These are phyloP conservation scores for Pyricularia sp. DNA, from an alignment of 2,329 filamentous ascomycete genomes.

Conservation along the genomic window DNA sequence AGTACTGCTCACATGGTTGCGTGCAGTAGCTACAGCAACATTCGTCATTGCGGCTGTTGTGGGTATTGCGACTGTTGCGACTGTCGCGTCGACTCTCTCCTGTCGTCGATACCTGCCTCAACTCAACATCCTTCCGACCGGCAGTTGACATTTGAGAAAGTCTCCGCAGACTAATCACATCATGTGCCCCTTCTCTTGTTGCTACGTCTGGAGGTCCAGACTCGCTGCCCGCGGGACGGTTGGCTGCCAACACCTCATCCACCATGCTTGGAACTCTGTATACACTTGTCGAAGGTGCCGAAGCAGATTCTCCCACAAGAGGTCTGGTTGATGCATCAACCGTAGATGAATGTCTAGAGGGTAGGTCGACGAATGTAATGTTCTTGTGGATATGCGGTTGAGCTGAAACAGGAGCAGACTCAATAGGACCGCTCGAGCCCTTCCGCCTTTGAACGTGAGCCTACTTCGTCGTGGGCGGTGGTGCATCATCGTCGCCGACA, in stretches of 20 bases:
- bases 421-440: neutral
- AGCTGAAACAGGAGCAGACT: neutral
- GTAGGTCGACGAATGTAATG: neutral
- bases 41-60: neutral
- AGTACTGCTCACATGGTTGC: neutral
- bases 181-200: neutral
- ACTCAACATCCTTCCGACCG: neutral
- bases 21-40: neutral
- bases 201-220: neutral
- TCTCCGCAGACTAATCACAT: neutral
- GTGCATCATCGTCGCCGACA: neutral
- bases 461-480: neutral
- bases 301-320: neutral
- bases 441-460: neutral
- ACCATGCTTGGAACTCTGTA: neutral
- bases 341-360: neutral
- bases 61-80: neutral
- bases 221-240: neutral
- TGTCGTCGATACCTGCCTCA: neutral
- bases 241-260: neutral
- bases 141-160: neutral
- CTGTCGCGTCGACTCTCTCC: neutral
- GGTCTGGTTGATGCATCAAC: neutral
- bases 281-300: neutral
- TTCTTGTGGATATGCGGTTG: neutral